phyloP scores from a whole-genome alignment of 805 yeast genomes.

The Monosporozyma solicola region DNA sequence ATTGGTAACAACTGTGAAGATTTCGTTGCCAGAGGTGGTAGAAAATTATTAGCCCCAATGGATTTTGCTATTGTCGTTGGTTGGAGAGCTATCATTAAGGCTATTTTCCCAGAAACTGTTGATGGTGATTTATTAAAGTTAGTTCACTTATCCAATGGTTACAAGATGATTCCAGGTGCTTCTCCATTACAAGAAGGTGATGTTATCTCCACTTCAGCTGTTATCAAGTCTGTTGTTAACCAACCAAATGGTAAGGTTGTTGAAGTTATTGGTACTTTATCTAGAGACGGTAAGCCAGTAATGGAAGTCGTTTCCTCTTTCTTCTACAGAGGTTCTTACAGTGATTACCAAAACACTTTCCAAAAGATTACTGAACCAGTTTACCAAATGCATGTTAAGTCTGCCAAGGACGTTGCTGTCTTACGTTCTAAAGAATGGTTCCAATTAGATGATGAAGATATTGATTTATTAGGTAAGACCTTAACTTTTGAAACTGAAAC shows the following conservation, averaged over 20 bases:
- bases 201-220: slow-evolving; percentile 71
- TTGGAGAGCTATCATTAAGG: slow-evolving; percentile 96
- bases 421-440: slow-evolving; percentile 97
- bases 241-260: slow-evolving; percentile 92
- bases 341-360: slow-evolving; percentile 87
- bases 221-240: slow-evolving; percentile 79
- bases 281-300: slow-evolving; percentile 67
- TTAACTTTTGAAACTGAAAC: slow-evolving; percentile 87
- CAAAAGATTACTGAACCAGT: slow-evolving; percentile 82
- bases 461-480: slow-evolving; percentile 67
- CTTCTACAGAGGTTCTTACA: slow-evolving; percentile 90
- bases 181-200: slow-evolving; percentile 85
- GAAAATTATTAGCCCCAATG: slow-evolving; percentile 90
- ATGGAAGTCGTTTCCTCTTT: slow-evolving; percentile 92
- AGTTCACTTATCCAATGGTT: slow-evolving; percentile 92
- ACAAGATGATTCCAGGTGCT: slow-evolving; percentile 87
- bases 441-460: slow-evolving; percentile 59
- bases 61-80: slow-evolving; percentile 98
- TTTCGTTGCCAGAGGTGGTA: slow-evolving; percentile 80
- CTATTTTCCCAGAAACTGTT: slow-evolving; percentile 93
- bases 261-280: slow-evolving; percentile 84
- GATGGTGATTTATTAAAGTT: slow-evolving; percentile 93
- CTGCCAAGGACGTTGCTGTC: slow-evolving; percentile 87
- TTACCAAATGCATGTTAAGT: slow-evolving; percentile 59
- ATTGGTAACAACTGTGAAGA: slow-evolving; percentile 97